Evolutionary conservation across 169 alveolate genomes (phyloP), one percentile per base, ranked within the genome.

Genomic region (Cryptosporidium ryanae): DNA sequence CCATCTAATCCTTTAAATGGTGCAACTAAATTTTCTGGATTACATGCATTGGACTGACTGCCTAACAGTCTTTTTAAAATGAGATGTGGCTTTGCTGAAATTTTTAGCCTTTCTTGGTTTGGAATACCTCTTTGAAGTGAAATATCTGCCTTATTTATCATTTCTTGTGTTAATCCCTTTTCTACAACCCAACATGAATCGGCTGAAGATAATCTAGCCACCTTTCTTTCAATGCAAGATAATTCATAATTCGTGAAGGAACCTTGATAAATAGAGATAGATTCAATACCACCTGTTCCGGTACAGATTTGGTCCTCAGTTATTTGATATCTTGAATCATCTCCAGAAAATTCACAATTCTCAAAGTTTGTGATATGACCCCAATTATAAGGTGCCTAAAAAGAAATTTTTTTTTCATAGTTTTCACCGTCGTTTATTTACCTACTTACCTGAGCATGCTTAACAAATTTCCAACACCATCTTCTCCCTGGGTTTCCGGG

Each of bases 401-500:
- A 68, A 10, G 49, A 21, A 61, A 61, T 15, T 23, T 23, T 61
- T 15, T 61, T 1, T 2, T 21, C 2, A 21, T 15, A 7, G n/a
- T 6, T 0, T 21, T 23, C 25, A 1, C 44, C 31, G 25, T 7
- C 21, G 44, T 25, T 61, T 7, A 13, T 54, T 54, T 38, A 54
- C 13, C 6, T 31, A 76, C 87, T 76, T 76, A 76, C 87, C 64
- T 76, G 87, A 61, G 71, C 55, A 55, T 76, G 87, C 17, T 76
- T 76, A 31, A 76, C 87, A 12, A 76, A 76, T 63, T 76, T 76
- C 87, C 87, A 76, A 23, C 87, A 76, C 87, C 87, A 76, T 59
- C 87, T 76, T 76, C 87, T 57, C 13, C 87, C 87, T 4, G 87
- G 87, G 23, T 76, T 76, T 17, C 87, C 87, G 21, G 87, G 87